Evolutionary conservation across 306 rosid species (phyloP), one percentile per base, ranked within the genome.

Genomic region (Vigna trinervia): DNA sequence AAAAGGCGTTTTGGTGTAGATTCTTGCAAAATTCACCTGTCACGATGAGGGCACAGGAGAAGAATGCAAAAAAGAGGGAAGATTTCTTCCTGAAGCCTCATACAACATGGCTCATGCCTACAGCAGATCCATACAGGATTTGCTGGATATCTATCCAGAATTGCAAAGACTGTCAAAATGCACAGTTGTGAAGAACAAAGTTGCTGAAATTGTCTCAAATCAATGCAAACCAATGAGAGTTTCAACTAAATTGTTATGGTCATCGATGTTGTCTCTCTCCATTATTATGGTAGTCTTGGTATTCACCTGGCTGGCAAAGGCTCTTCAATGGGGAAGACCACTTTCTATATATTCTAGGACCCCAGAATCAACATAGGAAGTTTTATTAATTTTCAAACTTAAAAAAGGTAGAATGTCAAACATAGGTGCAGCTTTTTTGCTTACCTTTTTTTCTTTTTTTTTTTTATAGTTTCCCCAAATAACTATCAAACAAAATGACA

Each of bases 61-160:
- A 51, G 80, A 75, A n/a, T 92, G 91, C 73, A 53, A 32, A 81
- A 85, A 67, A 15, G 41, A 51, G 1, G 97, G 90, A 30, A 87
- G 71, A 71, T 77, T 84, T 66, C 50, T 92, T 8, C 86, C 91
- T 9, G 77, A 60, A 45, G 73, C 79, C 1, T 48, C 81, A 4
- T 90, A 87, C 84, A 62, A 87, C 78, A 81, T 87, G 86, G 88
- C 92, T 59, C 86, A 62, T 5, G 95, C 95, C 54, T 92, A 87
- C 64, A 88, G 90, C 53, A 84, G 85, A 47, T 87, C 86, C 0
- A 69, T 85, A 14, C 93, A 92, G 60, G 85, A 90, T 54, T 69
- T 90, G 81, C 82, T 90, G 4, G 82, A 88, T 54, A 82, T 88
- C 69, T 85, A 85, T 82, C 91, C 96, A 30, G 91, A 87, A 43